A percentile compares a stretch with the other conserved stretches of the same genome.
These are phyloP conservation scores for Bromus sterilis DNA, from an alignment of 176 grass and related monocot genomes.

Conservation along the genomic window DNA sequence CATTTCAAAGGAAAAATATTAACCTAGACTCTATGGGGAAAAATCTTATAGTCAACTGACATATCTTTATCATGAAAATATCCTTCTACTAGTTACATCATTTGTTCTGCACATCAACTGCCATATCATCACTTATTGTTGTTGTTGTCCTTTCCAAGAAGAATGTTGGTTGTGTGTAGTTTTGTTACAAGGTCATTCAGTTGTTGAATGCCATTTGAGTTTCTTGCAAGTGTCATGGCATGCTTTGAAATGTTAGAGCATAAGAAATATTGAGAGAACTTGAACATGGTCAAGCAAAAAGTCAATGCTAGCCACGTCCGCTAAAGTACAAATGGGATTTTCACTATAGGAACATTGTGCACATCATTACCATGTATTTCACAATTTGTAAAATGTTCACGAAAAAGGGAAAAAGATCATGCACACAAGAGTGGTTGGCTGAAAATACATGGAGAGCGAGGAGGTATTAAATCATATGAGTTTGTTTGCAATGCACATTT, in stretches of 20 bases:
- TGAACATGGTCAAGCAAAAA: neutral
- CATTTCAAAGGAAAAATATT: too few relatives aligned
- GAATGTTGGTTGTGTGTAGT: neutral
- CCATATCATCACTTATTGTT: too few relatives aligned
- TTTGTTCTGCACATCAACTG: neutral
- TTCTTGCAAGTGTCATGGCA: neutral
- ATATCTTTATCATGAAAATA: neutral
- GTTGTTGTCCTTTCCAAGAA: neutral
- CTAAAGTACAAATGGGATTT: neutral
- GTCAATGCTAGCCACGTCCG: neutral
- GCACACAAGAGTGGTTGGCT: neutral
- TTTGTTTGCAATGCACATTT: neutral
- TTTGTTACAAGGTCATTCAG: neutral
- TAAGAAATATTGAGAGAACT: neutral
- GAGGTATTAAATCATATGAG: neutral
- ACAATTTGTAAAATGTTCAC: neutral
- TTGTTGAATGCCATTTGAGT: neutral
- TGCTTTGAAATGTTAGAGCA: neutral
- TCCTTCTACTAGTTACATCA: neutral
- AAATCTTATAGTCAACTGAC: too few relatives aligned
- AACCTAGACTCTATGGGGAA: too few relatives aligned
- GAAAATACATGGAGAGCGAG: neutral
- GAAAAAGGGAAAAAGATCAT: neutral
- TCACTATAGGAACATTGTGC: neutral
- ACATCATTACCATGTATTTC: neutral